These are phyloP conservation scores for Coprinopsis marcescibilis DNA, from an alignment of 768 basidiomycete species.

Conservation along the genomic window DNA sequence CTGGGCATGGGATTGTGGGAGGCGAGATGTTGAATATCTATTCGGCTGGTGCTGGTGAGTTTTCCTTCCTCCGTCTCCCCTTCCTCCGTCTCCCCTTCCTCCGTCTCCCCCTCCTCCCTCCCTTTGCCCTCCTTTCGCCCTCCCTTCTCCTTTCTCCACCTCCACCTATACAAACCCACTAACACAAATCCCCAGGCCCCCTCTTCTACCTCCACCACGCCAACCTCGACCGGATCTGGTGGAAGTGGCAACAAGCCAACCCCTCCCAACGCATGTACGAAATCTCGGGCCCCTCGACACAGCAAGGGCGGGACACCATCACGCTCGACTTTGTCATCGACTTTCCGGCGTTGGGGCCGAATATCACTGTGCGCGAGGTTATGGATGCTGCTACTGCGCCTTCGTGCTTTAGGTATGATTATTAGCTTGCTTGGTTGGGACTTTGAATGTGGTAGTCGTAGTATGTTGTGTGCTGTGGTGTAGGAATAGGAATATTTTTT, in stretches of 20 bases:
- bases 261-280: background rate
- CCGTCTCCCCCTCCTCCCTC: background rate
- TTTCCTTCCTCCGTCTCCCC: background rate
- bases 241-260: background rate
- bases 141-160: background rate
- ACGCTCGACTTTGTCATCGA: no score
- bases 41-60: background rate
- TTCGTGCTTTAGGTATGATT: no score
- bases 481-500: no score
- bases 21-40: background rate
- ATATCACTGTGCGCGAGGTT: no score
- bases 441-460: no score
- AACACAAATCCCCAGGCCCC: background rate
- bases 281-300: slow-evolving; percentile 5
- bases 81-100: background rate
- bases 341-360: no score
- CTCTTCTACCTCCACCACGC: slow-evolving; percentile 5
- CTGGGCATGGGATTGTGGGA: slow-evolving; percentile 4
- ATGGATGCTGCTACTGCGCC: no score
- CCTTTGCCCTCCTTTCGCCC: background rate
- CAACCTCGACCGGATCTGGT: slow-evolving; percentile 1
- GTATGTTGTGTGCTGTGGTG: no score
- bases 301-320: no score
- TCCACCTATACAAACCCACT: no score
- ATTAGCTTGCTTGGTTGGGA: no score